These are phyloP conservation scores for Tetrahymena malaccensis DNA, from an alignment of 73 alveolate genomes.

Conservation along the genomic window DNA sequence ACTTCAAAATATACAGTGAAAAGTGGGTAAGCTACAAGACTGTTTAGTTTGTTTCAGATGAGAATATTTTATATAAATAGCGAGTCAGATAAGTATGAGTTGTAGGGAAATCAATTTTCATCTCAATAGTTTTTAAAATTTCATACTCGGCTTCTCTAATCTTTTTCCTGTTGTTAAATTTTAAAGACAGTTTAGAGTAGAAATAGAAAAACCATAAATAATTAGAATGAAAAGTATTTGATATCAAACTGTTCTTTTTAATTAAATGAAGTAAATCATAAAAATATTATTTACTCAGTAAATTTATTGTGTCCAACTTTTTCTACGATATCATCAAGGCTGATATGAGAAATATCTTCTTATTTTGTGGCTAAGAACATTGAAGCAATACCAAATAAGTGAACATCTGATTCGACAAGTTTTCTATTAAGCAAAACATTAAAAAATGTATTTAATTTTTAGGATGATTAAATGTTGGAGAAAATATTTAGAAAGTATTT, in stretches of 20 bases:
- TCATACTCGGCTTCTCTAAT: constrained; percentile 6
- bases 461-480: too few species aligned
- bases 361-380: constrained; percentile 78
- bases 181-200: background rate
- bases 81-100: background rate
- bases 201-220: too few species aligned
- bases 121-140: background rate
- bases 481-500: too few species aligned
- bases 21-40: background rate
- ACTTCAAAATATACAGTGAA: constrained; percentile 10
- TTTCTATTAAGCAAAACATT: background rate
- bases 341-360: constrained; percentile 55
- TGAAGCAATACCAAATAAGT: constrained; percentile 72
- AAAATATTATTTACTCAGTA: background rate
- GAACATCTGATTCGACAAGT: constrained; percentile 11
- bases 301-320: constrained; percentile 14
- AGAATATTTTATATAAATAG: constrained; percentile 1
- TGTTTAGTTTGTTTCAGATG: background rate
- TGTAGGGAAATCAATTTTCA: constrained; percentile 10
- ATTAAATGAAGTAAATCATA: too few species aligned
- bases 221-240: too few species aligned
- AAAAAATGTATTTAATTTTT: too few species aligned
- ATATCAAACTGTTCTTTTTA: too few species aligned
- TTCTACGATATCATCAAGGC: background rate
- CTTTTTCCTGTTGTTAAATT: background rate